Percentiles rank a stretch among this genome's conserved stretches.
phyloP scores from a whole-genome alignment of 2,329 filamentous ascomycete species.

The Fusarium sp. region DNA sequence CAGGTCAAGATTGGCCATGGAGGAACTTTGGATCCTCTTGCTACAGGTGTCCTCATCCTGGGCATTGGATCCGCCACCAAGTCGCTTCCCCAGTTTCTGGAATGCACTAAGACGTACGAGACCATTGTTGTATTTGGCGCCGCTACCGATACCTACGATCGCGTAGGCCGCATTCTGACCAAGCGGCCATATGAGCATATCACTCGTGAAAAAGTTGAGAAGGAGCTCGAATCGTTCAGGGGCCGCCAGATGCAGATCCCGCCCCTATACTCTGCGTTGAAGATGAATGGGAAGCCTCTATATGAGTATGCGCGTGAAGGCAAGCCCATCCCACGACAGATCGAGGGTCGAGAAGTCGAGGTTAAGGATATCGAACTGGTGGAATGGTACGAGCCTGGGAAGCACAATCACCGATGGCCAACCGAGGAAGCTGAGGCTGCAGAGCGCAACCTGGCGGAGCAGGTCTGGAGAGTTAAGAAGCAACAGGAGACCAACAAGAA shows the following conservation, averaged over 20 bases:
- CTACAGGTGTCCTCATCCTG: slow-evolving; percentile 90
- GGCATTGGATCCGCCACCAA: slow-evolving; percentile 92
- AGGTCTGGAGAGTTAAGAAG: slow-evolving; percentile 71
- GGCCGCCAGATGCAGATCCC: slow-evolving; percentile 91
- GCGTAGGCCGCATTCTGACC: slow-evolving; percentile 82
- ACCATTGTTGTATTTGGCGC: slow-evolving; percentile 89
- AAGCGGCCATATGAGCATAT: slow-evolving; percentile 81
- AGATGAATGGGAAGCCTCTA: slow-evolving; percentile 91
- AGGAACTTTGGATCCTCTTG: slow-evolving; percentile 92
- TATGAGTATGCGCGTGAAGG: slow-evolving; percentile 97
- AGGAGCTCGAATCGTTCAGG: slow-evolving; percentile 77
- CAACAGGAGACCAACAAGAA: slow-evolving; percentile 61
- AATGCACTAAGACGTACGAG: slow-evolving; percentile 94
- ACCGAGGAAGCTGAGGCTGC: slow-evolving; percentile 77
- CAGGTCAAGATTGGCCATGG: slow-evolving; percentile 96
- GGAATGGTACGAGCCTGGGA: slow-evolving; percentile 85
- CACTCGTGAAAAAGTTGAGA: slow-evolving; percentile 80
- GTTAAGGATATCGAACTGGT: slow-evolving; percentile 81
- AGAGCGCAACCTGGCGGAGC: slow-evolving; percentile 80
- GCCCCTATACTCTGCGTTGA: slow-evolving; percentile 90
- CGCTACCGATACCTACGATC: slow-evolving; percentile 92
- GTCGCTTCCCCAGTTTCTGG: slow-evolving; percentile 77
- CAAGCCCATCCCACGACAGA: slow-evolving; percentile 84
- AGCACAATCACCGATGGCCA: slow-evolving; percentile 83
- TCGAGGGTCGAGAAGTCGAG: slow-evolving; percentile 81